phyloP scores from a whole-genome alignment of 768 basidiomycete species.

The Nidularia pulvinata region DNA sequence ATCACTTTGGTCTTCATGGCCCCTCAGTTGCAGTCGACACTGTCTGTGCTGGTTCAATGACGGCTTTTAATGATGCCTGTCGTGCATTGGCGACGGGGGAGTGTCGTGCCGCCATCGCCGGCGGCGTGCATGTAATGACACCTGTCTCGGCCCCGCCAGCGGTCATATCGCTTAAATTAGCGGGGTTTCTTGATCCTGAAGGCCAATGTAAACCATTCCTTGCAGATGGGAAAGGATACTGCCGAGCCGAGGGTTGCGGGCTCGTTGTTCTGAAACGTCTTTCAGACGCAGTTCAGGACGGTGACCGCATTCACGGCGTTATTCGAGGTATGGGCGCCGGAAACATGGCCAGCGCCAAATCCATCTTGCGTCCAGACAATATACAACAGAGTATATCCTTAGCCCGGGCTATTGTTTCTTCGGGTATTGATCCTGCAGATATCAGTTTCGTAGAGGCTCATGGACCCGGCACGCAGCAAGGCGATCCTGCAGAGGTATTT shows the following conservation, averaged over 20 bases:
- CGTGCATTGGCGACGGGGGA: slow-evolving; percentile 5
- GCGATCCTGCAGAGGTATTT: slow-evolving; percentile 1
- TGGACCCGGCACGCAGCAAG: slow-evolving; percentile 3
- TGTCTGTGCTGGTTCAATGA: slow-evolving; percentile 8
- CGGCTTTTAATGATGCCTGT: slow-evolving; percentile 7
- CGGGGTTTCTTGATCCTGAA: slow-evolving; percentile 33
- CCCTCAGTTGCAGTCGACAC: slow-evolving; percentile 10
- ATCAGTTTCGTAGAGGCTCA: slow-evolving; percentile 4
- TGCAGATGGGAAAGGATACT: slow-evolving; percentile 45
- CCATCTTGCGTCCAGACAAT: slow-evolving; percentile 1
- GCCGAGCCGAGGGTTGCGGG: slow-evolving; percentile 43
- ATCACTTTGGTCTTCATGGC: slow-evolving; percentile 9
- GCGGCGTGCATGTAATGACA: slow-evolving; percentile 4
- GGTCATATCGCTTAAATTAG: background rate
- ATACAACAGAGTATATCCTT: background rate
- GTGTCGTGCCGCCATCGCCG: slow-evolving; percentile 4
- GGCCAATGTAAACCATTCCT: slow-evolving; percentile 52
- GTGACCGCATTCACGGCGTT: slow-evolving; percentile 42
- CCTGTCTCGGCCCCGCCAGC: slow-evolving; percentile 2
- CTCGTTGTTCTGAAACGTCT: slow-evolving; percentile 51
- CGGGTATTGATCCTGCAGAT: slow-evolving; percentile 1
- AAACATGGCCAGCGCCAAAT: slow-evolving; percentile 3
- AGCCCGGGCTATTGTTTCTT: background rate
- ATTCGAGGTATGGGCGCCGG: slow-evolving; percentile 30
- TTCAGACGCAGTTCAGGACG: slow-evolving; percentile 39